Conservation (phyloP, 345 rosid species). For the Salix exigua region DNA sequence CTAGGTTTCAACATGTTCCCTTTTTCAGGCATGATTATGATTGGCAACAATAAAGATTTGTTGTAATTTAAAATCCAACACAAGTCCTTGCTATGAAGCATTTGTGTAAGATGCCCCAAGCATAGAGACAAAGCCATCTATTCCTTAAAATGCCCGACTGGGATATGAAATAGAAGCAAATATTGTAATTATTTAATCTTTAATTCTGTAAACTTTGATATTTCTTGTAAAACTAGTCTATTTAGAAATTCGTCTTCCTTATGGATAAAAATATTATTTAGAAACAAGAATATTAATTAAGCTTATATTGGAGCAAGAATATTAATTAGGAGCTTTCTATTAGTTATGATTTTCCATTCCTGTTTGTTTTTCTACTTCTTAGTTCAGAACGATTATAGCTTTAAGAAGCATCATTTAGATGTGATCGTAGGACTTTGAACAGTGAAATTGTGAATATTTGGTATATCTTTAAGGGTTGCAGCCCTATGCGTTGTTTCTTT, state of each 20-base stretch:
- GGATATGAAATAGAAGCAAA: too few relatives aligned
- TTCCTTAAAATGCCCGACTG: too few relatives aligned
- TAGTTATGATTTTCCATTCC: neutral
- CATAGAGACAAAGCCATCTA: too few relatives aligned
- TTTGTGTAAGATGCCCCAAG: too few relatives aligned
- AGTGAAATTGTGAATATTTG: neutral
- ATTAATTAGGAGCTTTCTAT: neutral
- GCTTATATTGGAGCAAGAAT: neutral
- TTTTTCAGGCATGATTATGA: too few relatives aligned
- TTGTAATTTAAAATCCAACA: too few relatives aligned
- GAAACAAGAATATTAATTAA: neutral
- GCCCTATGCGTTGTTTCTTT: neutral
- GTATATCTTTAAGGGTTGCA: neutral
- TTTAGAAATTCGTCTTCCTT: neutral
- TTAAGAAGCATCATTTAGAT: neutral
- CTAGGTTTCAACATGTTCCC: too few relatives aligned
- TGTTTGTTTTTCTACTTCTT: neutral
- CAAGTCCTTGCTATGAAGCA: too few relatives aligned
- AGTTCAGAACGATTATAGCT: neutral
- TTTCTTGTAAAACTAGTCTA: neutral
- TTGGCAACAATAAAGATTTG: too few relatives aligned
- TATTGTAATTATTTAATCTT: neutral
- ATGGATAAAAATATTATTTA: neutral
- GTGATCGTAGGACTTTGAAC: neutral
- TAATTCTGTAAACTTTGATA: neutral